Conservation (phyloP, 2,329 filamentous ascomycete species). For the Dichotomopilus funicola region DNA sequence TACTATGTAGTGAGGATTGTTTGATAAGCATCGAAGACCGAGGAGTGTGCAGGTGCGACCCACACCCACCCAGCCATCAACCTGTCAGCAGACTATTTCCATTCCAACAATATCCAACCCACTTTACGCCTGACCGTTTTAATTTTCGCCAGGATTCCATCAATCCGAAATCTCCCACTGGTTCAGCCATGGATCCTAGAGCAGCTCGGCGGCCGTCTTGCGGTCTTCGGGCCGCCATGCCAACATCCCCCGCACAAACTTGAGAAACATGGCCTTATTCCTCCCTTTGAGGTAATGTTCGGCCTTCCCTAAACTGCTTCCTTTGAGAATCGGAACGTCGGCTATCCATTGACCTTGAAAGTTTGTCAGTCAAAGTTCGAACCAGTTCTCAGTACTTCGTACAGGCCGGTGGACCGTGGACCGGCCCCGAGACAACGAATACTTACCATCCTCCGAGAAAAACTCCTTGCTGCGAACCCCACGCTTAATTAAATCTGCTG, state of each 20-base stretch:
- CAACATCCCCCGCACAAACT: slow-evolving; percentile 13
- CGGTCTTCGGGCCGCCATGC: neutral
- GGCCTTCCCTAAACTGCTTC: slow-evolving; percentile 1
- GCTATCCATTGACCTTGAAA: neutral
- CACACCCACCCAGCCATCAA: too few relatives aligned
- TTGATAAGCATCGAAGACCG: too few relatives aligned
- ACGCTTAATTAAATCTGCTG: slow-evolving; percentile 26
- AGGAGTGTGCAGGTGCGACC: too few relatives aligned
- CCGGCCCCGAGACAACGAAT: neutral
- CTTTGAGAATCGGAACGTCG: neutral
- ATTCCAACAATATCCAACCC: too few relatives aligned
- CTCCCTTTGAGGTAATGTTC: slow-evolving; percentile 1
- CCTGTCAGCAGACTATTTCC: too few relatives aligned
- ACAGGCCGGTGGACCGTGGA: neutral
- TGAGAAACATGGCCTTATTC: slow-evolving; percentile 9
- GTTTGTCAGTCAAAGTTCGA: too few relatives aligned
- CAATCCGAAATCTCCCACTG: too few relatives aligned
- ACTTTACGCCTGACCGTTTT: too few relatives aligned
- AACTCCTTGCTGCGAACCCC: slow-evolving; percentile 8
- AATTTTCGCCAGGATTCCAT: too few relatives aligned
- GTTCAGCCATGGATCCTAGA: neutral
- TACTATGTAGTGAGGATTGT: too few relatives aligned
- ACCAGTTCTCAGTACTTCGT: too few relatives aligned
- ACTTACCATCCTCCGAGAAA: slow-evolving; percentile 9
- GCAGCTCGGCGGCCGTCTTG: neutral